These are phyloP conservation scores for Abrus pulchellus DNA, from an alignment of 306 rosid species.

Conservation along the genomic window DNA sequence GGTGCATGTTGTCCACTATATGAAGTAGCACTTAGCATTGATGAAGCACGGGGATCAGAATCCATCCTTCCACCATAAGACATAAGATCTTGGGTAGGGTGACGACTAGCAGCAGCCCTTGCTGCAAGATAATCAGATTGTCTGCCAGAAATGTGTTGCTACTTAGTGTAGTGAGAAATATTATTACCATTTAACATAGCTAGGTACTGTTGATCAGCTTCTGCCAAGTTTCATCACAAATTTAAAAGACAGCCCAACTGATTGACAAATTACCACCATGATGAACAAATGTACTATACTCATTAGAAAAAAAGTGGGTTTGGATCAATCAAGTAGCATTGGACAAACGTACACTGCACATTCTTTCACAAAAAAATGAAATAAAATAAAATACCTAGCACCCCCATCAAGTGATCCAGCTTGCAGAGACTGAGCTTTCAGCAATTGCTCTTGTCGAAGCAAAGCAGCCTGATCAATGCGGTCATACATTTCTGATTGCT, in stretches of 20 bases:
- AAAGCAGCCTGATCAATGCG: conserved; percentile 84
- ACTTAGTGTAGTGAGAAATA: conserved; percentile 87
- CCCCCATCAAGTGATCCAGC: conserved; percentile 87
- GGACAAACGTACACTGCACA: conserved; percentile 20
- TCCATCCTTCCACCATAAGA: conserved; percentile 93
- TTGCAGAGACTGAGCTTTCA: conserved; percentile 85
- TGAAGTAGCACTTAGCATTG: conserved; percentile 84
- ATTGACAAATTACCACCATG: conserved; percentile 43
- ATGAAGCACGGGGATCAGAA: conserved; percentile 82
- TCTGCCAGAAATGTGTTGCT: conserved; percentile 99
- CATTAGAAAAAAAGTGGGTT: conserved; percentile 41
- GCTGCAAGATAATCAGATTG: conserved; percentile 96
- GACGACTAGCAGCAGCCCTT: conserved; percentile 89
- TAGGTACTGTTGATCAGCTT: conserved; percentile 64
- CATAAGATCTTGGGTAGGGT: conserved; percentile 83
- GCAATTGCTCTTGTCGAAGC: conserved; percentile 95
- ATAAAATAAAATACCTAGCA: conserved; percentile 71
- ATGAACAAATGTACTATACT: conserved; percentile 40
- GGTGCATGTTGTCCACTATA: conserved; percentile 85
- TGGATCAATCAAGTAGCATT: conserved; percentile 29
- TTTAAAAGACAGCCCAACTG: conserved; percentile 42
- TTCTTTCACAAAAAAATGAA: conserved; percentile 1
- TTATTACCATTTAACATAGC: conserved; percentile 67
- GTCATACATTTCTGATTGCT: conserved; percentile 83
- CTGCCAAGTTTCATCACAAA: conserved; percentile 56